Percentiles rank a stretch among this genome's conserved stretches.
Conservation (phyloP, 2,329 filamentous ascomycete genomes). For the Trichocomaceae sp. region DNA sequence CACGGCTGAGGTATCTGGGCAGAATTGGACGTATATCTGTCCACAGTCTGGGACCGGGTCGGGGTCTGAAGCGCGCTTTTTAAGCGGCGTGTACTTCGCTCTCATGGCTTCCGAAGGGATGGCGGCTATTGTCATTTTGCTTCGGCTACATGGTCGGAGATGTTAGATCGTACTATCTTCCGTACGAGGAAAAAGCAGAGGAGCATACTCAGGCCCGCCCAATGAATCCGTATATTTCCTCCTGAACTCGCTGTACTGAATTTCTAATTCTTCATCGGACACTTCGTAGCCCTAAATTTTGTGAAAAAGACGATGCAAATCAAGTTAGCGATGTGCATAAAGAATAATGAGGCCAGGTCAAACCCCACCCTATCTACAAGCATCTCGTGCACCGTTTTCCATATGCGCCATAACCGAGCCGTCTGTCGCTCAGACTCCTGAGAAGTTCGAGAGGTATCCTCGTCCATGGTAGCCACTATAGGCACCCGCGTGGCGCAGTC, state of each 20-base stretch:
- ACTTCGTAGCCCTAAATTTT: slow-evolving; percentile 77
- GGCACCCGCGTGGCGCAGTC: slow-evolving; percentile 7
- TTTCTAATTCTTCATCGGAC: slow-evolving; percentile 78
- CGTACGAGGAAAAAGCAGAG: slow-evolving; percentile 9
- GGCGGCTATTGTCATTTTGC: slow-evolving; percentile 79
- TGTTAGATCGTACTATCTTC: neutral
- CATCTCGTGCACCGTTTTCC: slow-evolving; percentile 93
- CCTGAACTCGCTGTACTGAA: slow-evolving; percentile 77
- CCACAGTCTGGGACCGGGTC: slow-evolving; percentile 70
- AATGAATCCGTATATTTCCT: slow-evolving; percentile 63
- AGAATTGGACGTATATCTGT: slow-evolving; percentile 90
- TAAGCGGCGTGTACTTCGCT: slow-evolving; percentile 68
- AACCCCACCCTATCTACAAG: slow-evolving; percentile 67
- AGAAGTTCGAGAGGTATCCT: slow-evolving; percentile 30
- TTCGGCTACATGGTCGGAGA: slow-evolving; percentile 53
- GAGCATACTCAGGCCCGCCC: slow-evolving; percentile 67
- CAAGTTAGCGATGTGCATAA: neutral
- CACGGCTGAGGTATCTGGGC: slow-evolving; percentile 62
- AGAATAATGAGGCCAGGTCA: neutral
- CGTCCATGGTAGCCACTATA: slow-evolving; percentile 29
- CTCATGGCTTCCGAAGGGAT: slow-evolving; percentile 79
- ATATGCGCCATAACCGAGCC: slow-evolving; percentile 83
- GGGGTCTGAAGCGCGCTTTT: slow-evolving; percentile 58
- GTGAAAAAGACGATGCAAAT: slow-evolving; percentile 12
- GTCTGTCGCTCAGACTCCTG: slow-evolving; percentile 37